Base-by-base conservation (phyloP, 805 yeast species). In the Scheffersomyces coipomensis region DNA sequence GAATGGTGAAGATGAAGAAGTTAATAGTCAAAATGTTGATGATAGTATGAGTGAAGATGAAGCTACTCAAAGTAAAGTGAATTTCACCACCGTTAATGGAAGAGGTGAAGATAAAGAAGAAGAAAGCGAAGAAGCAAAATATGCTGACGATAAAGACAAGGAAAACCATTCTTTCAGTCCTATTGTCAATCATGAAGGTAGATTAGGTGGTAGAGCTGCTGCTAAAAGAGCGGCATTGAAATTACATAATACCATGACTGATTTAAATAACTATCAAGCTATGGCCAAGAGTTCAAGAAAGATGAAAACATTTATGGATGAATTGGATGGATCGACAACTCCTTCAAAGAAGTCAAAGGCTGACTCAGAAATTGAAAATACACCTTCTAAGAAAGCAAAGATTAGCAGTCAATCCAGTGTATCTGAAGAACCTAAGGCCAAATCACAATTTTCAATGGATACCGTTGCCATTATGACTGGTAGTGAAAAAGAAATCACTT, bases 181-280 rank as follows among this genome's bases (percentile, higher is more conserved):
- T 19, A 44, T 34, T 7, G 44, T 40, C 5, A 42, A 35, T 19
- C 30, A 26, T 18, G 30, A 18, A 19, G 4, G 12, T 17, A 30
- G 42, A 17, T 34, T 27, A 17, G 33, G 42, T 11, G 61, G 73
- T 2, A 58, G 86, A 36, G 74, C 76, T 29, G 95, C 95, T 1
- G 81, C 82, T 33, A 71, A 73, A 29, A 78, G 73, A 49, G 95
- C 95, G 0, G 81, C 81, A 1, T 63, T 65, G 41, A 81, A 79
- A 53, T 63, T 87, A 12, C 91, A 83, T 49, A 73, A 74, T 9
- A 79, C 82, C 55, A 85, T 87, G 73, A 76, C 76, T 42, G 83
- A 83, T 34, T 69, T 86, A 46, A 84, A 83, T 51, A 71, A 68
- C 36, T 86, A 76, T 52, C 83, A 81, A 44, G 71, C 77, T 45